A percentile compares a stretch with the other conserved stretches of the same genome.
Evolutionary conservation across 108 stramenopile species (phyloP).

Genomic region (Nitzschia sp.): DNA sequence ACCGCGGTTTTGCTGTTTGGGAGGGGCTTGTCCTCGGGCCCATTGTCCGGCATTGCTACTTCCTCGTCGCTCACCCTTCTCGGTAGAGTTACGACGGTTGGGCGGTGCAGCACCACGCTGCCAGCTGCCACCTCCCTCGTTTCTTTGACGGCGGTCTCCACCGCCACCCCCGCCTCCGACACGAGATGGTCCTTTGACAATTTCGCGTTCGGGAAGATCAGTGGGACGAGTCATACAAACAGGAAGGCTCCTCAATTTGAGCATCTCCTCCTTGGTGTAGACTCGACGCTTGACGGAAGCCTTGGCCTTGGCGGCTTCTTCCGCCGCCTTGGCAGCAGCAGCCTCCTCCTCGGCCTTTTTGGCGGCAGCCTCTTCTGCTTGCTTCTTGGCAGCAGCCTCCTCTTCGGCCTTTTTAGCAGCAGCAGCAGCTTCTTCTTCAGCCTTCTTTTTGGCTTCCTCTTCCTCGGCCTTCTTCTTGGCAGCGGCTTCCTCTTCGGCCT

Average conservation of each 20-base stretch:
- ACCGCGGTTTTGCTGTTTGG: constrained; percentile 19
- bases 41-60: constrained; percentile 37
- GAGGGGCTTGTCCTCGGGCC: constrained; percentile 44
- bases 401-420: constrained; percentile 1
- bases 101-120: constrained; percentile 23
- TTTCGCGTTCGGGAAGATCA: constrained; percentile 39
- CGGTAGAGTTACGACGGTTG: constrained; percentile 6
- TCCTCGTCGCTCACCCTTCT: constrained; percentile 6
- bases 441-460: constrained; percentile 8
- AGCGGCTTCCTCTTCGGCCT: constrained; percentile 16
- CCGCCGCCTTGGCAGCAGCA: constrained; percentile 20
- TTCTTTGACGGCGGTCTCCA: constrained; percentile 20
- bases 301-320: constrained; percentile 6
- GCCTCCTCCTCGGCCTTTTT: constrained; percentile 29
- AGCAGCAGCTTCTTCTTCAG: constrained; percentile 3
- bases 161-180: constrained; percentile 27
- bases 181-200: constrained; percentile 30
- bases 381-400: constrained; percentile 17
- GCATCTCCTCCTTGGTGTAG: constrained; percentile 44
- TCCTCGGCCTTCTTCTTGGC: constrained; percentile 22
- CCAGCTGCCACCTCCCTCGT: constrained; percentile 33
- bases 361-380: constrained; percentile 22
- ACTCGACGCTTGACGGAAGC: constrained; percentile 27
- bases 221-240: constrained; percentile 43
- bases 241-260: constrained; percentile 37